Conservation (phyloP, 1,139 yeast species). For the Sugiyamaella japonica region DNA sequence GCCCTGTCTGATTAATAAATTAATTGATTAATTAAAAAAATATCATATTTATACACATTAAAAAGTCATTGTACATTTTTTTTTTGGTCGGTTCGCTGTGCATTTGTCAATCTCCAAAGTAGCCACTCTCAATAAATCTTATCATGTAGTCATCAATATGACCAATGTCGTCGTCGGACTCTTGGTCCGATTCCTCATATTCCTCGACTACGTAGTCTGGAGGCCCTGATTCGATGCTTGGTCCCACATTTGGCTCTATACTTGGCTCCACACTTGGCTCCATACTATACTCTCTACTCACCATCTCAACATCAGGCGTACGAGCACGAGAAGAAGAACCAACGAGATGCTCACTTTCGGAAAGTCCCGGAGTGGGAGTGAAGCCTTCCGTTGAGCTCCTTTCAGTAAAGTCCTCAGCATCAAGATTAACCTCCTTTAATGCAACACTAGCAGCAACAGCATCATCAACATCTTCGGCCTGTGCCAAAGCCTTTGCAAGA, state of each 20-base stretch:
- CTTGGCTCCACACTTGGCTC: slow-evolving; percentile 20
- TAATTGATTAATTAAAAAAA: not conserved
- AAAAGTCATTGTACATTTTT: not conserved
- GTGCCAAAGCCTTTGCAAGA: slow-evolving; percentile 72
- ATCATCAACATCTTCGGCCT: slow-evolving; percentile 97
- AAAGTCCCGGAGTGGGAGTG: slow-evolving; percentile 17
- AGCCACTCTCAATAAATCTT: slow-evolving; percentile 81
- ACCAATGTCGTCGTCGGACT: slow-evolving; percentile 76
- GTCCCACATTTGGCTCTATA: slow-evolving; percentile 21
- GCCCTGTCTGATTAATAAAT: too few relatives aligned
- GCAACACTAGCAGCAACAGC: slow-evolving; percentile 90
- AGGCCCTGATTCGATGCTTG: slow-evolving; percentile 9
- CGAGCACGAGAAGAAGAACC: slow-evolving; percentile 9
- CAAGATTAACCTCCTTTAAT: slow-evolving; percentile 78
- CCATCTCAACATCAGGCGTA: slow-evolving; percentile 15
- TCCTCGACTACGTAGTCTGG: slow-evolving; percentile 27
- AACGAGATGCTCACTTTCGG: slow-evolving; percentile 14
- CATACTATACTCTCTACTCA: slow-evolving; percentile 15
- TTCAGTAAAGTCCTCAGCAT: slow-evolving; percentile 79
- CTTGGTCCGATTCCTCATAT: slow-evolving; percentile 44
- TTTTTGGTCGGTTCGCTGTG: not conserved
- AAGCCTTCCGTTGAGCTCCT: slow-evolving; percentile 26
- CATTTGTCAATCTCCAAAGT: slow-evolving; percentile 40
- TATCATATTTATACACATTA: not conserved
- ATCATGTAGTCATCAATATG: slow-evolving; percentile 98